Evolutionary conservation across 306 rosid species (phyloP), one percentile per base, ranked within the genome.

Genomic region (Dicorynia guianensis): DNA sequence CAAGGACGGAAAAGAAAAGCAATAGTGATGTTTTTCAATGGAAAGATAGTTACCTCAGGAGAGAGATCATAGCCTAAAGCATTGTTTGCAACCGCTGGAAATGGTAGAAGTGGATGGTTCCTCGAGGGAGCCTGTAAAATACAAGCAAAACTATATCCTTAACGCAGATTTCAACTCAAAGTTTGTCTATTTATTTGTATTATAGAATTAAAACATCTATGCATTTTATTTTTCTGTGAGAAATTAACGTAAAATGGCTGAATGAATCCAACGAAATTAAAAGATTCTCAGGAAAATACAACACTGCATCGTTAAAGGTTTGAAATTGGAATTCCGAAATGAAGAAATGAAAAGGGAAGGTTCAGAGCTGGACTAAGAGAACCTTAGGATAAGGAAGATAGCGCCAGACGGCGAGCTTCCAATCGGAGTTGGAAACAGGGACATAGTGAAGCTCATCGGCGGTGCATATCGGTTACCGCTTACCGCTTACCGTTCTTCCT

Each of bases 341-440:
- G 8, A 53, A 6, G 8, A 3, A 43, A 79, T 4, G 36, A 38
- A 17, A 56, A 42, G 38, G 5, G 18, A 56, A 36, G 73, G 69
- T 56, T 64, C 17, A 65, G 11, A 64, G 17, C 74, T 54, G 55
- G 74, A 49, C 8, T 17, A 36, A 68, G 38, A 67, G 35, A n/a
- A 89, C 97, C 96, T 68, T 54, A 1, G 84, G 81, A 72, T 93
- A 87, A 64, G 98, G 95, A 55, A 75, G 87, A 84, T 91, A 94
- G 71, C 98, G 97, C 98, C 98, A 91, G 42, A 91, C 93, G 78
- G 97, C 95, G 74, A 94, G 97, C 44, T 72, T 88, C 97, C 98
- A 94, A 80, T 85, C 89, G 80, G 97, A 87, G 74, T 84, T 76
- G 11, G 96, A 82, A 84, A 91, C 85, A 11, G 88, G 14, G 62